Evolutionary conservation across 2,329 filamentous ascomycete species (phyloP), one percentile per base, ranked within the genome.

Genomic region (Thermoascus crustaceus): DNA sequence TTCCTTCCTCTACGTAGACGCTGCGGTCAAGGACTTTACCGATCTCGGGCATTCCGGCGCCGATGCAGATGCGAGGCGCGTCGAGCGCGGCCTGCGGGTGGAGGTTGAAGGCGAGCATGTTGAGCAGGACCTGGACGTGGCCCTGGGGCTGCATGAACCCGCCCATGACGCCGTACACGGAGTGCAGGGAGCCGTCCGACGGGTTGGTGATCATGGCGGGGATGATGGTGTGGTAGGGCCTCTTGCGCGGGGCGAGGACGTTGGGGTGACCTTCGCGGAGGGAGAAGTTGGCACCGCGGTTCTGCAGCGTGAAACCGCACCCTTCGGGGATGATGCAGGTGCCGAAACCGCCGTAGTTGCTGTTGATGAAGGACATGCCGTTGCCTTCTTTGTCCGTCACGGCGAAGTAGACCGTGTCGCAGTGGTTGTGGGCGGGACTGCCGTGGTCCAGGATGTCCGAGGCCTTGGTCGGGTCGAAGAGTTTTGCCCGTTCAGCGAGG

Each of bases 141-240:
- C 89, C 91, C 61, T 96, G 91, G 0, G 91, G 91, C 64, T 98
- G 91, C 84, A 96, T 96, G 63, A 93, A 96, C 2, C 87, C 89
- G 34, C 91, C 91, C 91, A 96, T 96, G 41, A 96, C 89, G 35
- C 91, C 91, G 52, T 89, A 95, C 0, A 94, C 83, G 3, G 78
- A 82, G 58, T 94, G 85, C 38, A 96, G 64, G 32, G 75, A 80
- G 17, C 76, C 76, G 48, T 93, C 86, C 4, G 67, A 64, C 11
- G 76, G 57, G 47, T 91, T 86, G 0, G 91, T 96, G 11, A 89
- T 78, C 59, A 96, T 73, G 0, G 84, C 89, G 0, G 91, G 89
- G 50, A 98, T 98, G 58, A 98, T 96, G 35, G 91, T 98, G 61
- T 96, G 91, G 63, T 96, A 98, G 0, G 91, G 91, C 30, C 91